Evolutionary conservation across 257 asterid species (phyloP).

Genomic region (Solanum gracilifrons): DNA sequence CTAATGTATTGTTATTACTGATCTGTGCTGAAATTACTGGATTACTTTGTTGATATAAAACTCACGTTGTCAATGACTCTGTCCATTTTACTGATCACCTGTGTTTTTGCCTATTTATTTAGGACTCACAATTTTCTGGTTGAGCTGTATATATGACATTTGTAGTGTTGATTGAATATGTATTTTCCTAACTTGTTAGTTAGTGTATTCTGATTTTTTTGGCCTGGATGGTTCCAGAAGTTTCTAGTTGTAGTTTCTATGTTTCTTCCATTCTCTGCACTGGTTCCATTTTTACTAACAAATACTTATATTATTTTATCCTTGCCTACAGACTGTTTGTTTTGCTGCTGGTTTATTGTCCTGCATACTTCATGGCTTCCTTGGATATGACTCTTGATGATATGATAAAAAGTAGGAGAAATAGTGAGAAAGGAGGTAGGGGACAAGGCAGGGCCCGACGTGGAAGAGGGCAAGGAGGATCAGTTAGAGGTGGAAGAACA

Average conservation of each 20-base stretch:
- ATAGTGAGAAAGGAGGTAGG: constrained; percentile 37
- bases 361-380: constrained; percentile 48
- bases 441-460: constrained; percentile 57
- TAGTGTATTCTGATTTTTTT: background rate
- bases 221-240: background rate
- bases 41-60: background rate
- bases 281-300: background rate
- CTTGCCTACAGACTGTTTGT: constrained; percentile 8
- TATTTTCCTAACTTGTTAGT: too few relatives aligned
- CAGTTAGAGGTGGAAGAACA: constrained; percentile 72
- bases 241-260: background rate
- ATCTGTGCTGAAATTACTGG: background rate
- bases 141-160: background rate
- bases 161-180: background rate
- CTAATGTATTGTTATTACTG: background rate
- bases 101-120: background rate
- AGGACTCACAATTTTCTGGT: background rate
- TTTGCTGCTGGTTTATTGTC: background rate
- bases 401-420: constrained; percentile 69
- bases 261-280: background rate
- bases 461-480: constrained; percentile 62
- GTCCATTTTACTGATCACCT: background rate
- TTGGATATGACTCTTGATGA: constrained; percentile 76
- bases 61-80: background rate
- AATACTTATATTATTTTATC: background rate